phyloP scores from a whole-genome alignment of 2,329 filamentous ascomycete species.

The Stagonosporopsis rhizophila region DNA sequence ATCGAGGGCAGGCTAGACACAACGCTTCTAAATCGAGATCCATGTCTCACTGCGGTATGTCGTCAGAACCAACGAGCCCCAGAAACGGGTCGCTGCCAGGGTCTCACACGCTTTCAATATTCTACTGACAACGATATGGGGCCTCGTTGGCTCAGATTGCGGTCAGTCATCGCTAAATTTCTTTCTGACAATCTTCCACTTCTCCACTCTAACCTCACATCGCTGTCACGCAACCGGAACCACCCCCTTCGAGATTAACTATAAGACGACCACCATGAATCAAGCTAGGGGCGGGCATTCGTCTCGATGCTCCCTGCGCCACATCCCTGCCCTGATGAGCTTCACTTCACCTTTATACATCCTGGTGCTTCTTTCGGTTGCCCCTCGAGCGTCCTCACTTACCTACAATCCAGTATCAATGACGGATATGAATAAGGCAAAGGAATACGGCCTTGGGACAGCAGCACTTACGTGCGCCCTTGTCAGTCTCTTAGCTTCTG shows the following conservation, averaged over 20 bases:
- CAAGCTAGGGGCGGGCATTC: background rate
- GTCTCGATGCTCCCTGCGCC: background rate
- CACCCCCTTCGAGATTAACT: background rate
- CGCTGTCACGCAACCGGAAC: constrained; percentile 3
- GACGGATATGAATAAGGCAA: constrained; percentile 4
- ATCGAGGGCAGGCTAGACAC: background rate
- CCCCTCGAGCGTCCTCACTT: background rate
- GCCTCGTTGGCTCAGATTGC: background rate
- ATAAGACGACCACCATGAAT: constrained; percentile 1
- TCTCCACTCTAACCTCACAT: background rate
- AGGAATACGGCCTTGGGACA: constrained; percentile 7
- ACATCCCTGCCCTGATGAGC: background rate
- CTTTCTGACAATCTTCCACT: background rate
- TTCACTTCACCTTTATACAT: background rate
- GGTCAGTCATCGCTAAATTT: background rate
- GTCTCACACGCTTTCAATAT: constrained; percentile 13
- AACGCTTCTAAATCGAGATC: background rate
- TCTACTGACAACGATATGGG: background rate
- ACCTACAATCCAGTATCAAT: constrained; percentile 6
- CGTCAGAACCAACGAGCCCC: background rate
- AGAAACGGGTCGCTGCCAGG: background rate
- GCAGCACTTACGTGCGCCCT: constrained; percentile 5
- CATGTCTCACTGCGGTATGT: constrained; percentile 11
- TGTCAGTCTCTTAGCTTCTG: constrained; percentile 6
- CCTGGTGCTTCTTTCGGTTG: background rate